A percentile compares a stretch with the other conserved stretches of the same genome.
Evolutionary conservation across 345 rosid genomes (phyloP).

Genomic region (Draba incana): DNA sequence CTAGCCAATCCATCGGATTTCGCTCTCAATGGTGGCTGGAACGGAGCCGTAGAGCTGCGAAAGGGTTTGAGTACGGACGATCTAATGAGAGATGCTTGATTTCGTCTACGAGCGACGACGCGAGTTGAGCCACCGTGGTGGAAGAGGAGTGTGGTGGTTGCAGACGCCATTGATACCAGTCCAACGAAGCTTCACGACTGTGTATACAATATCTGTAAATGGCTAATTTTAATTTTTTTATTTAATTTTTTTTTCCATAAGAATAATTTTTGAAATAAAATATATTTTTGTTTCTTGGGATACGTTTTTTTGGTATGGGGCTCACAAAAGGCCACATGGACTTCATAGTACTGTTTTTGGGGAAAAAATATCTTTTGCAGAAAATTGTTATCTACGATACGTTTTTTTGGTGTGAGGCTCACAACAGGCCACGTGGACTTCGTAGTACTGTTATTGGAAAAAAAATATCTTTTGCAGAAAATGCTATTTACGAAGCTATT

Average conservation of each 20-base stretch:
- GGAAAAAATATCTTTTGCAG: too few species aligned
- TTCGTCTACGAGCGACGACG: slow-evolving; percentile 18
- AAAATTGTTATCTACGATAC: too few species aligned
- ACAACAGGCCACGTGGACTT: too few species aligned
- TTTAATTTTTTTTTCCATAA: too few species aligned
- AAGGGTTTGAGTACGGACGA: slow-evolving; percentile 16
- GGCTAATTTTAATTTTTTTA: not conserved
- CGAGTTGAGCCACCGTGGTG: slow-evolving; percentile 43
- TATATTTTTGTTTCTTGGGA: not conserved
- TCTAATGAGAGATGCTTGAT: slow-evolving; percentile 28
- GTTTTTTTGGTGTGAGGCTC: too few species aligned
- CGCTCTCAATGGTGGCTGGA: slow-evolving; percentile 14
- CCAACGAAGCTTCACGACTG: slow-evolving; percentile 14
- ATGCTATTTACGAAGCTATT: too few species aligned
- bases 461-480: too few species aligned
- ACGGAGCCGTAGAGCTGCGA: slow-evolving; percentile 45
- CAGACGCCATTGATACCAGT: slow-evolving; percentile 47
- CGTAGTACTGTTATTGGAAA: too few species aligned
- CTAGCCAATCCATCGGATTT: slow-evolving; percentile 43
- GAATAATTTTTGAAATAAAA: too few species aligned
- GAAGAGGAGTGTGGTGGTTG: slow-evolving; percentile 43
- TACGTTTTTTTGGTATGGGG: not conserved
- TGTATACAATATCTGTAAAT: not conserved
- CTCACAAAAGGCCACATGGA: slow-evolving; percentile 9
- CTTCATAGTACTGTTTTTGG: too few species aligned